These are phyloP conservation scores for Tympanopsis confertula DNA, from an alignment of 2,329 filamentous ascomycete genomes.

Conservation along the genomic window DNA sequence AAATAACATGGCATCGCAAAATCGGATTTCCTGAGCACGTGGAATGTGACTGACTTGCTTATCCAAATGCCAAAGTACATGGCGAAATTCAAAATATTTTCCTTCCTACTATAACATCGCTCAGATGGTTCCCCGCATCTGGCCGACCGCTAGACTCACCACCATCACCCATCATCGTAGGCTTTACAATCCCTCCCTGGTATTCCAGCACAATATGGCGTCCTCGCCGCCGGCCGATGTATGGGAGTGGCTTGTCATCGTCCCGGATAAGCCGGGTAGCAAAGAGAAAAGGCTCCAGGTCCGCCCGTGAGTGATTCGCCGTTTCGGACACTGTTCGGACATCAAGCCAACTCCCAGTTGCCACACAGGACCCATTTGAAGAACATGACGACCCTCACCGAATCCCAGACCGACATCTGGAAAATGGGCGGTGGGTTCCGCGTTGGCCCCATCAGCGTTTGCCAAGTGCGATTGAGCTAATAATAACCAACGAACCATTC, in stretches of 20 bases:
- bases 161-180: slow-evolving; percentile 23
- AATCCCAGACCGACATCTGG: slow-evolving; percentile 35
- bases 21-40: not conserved
- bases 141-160: not conserved
- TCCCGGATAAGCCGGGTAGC: slow-evolving; percentile 53
- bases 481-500: slow-evolving; percentile 2
- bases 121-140: not conserved
- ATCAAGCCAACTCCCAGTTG: slow-evolving; percentile 7
- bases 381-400: slow-evolving; percentile 35
- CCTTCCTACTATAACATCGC: not conserved
- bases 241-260: slow-evolving; percentile 57
- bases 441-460: not conserved
- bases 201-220: not conserved
- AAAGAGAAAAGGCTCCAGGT: slow-evolving; percentile 50
- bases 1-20: not conserved
- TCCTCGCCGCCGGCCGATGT: slow-evolving; percentile 18
- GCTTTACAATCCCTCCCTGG: not conserved
- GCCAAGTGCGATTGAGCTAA: not conserved
- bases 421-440: slow-evolving; percentile 52
- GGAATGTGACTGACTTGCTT: not conserved
- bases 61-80: not conserved
- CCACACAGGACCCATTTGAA: slow-evolving; percentile 39
- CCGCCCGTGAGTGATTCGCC: slow-evolving; percentile 32
- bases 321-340: not conserved
- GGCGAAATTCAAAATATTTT: not conserved